Base-by-base conservation (phyloP, 2,329 filamentous ascomycete species). In the Penicillium thymicola region DNA sequence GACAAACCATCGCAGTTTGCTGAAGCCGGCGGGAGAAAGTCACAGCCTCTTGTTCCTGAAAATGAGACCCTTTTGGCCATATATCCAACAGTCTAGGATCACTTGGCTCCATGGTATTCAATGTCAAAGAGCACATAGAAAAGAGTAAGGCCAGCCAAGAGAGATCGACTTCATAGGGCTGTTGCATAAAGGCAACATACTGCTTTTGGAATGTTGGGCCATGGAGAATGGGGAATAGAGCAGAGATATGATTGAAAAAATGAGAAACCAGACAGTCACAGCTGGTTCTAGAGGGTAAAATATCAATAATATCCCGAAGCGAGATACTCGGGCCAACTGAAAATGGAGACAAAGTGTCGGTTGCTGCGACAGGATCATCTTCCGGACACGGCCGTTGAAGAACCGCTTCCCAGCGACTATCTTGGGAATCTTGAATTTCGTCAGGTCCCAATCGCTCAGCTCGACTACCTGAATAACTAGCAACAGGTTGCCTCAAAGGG, bases 91-190 rank as follows among this genome's bases (percentile, higher is more conserved):
- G 55, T 13, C 59, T 57, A 13, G 57, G 56, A 54, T 70, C 61
- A 37, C 55, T 55, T 2, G 48, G 41, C 2, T 69, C 68, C 46
- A 70, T 57, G 0, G 64, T 61, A 28, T 60, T 62, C 11, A 72
- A 40, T 5, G 65, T 56, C 1, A 67, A 45, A 4, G 65, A 64
- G 18, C 66, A 62, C 10, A 71, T 58, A 0, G 66, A 55, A 45
- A 69, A 71, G 0, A 72, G 54, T 8, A 72, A 51, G 8, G 68
- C 68, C 27, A 72, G 55, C 64, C 67, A 72, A 7, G 69, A 58
- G 1, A 70, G 53, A 3, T 67, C 59, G 3, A 62, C 59, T 4
- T 64, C 51, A 18, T 32, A 32, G 4, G 66, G 65, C 3, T 55
- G 42, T 23, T 63, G 44, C 37, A 54, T 45, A 40, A 71, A 70